Conservation (phyloP, 2,329 filamentous ascomycete species). For the Fusarium verticillioides region DNA sequence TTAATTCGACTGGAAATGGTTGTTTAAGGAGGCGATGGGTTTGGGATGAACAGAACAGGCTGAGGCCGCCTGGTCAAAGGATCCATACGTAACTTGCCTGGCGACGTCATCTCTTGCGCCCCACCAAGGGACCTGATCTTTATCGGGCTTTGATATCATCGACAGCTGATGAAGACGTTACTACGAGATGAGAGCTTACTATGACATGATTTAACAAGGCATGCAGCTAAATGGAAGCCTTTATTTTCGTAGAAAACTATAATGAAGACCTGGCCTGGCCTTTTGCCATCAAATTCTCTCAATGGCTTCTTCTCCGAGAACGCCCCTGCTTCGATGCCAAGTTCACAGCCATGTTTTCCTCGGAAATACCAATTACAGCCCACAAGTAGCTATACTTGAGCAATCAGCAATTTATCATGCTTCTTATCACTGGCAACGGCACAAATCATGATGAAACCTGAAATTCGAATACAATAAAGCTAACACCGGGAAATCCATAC, state of each 20-base stretch:
- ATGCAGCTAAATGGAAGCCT: background rate
- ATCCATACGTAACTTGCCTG: slow-evolving; percentile 1
- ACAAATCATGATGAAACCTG: slow-evolving; percentile 16
- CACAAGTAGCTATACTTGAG: too few relatives aligned
- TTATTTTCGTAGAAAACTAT: rapidly evolving
- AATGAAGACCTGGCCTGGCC: rapidly evolving
- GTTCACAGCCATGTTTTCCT: background rate
- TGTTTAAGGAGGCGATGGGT: background rate
- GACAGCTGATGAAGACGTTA: background rate
- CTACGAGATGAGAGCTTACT: background rate
- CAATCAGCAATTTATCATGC: background rate
- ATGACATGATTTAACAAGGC: too few relatives aligned
- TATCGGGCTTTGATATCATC: slow-evolving; percentile 22
- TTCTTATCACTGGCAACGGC: background rate
- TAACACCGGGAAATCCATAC: slow-evolving; percentile 41
- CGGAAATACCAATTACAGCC: background rate
- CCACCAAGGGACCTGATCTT: slow-evolving; percentile 19
- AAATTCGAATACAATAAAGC: slow-evolving; percentile 34
- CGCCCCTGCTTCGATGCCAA: background rate
- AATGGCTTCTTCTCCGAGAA: background rate
- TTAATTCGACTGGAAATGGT: background rate
- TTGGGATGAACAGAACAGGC: slow-evolving; percentile 14
- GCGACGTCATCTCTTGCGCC: slow-evolving; percentile 41
- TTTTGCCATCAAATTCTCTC: rapidly evolving
- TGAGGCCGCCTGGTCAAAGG: slow-evolving; percentile 9